Evolutionary conservation across 164 flowering plant genomes (phyloP), one percentile per base, ranked within the genome.

Genomic region (Stephania japonica): DNA sequence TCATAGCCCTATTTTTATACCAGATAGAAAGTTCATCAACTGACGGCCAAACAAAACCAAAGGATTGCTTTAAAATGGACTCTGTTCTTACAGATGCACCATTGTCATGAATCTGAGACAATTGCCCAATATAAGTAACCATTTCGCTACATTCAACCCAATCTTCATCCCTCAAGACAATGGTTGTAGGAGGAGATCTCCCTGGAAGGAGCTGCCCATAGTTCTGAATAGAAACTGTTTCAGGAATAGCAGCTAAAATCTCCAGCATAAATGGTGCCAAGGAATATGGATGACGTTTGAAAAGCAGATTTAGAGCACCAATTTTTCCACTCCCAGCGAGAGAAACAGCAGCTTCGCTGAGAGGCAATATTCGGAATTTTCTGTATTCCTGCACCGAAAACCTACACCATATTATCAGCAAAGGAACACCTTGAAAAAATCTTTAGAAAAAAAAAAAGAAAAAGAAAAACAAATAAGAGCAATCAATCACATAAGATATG

Each of bases 211-310:
- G 98, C 75, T 93, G 97, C 65, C 85, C 83, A 79, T 93, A 96
- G 63, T 89, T 84, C 75, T 93, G 89, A 44, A 90, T 95, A 19
- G 91, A 91, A 80, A 93, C 74, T 5, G 99, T 96, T 84, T 96
- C 99, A 81, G 99, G 97, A 72, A 96, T 86, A 73, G 97, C 87
- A 82, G 89, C 81, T 75, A 96, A 82, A 75, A 90, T 81, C 49
- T 89, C 84, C 84, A 93, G 78, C 84, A 90, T 83, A 68, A 68
- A 84, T 75, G 94, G 85, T 83, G 85, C 64, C 68, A 93, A 65
- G 18, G 99, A 91, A 85, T 85, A 96, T 65, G 92, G 92, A 81
- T 96, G 99, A n/a, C 98, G 97, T 88, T 91, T 96, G 82, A 96
- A 93, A 62, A 96, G 89, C 27, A 93, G 87, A 79, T 96, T 96